Base-by-base conservation (phyloP, 164 flowering plant species). In the Berberis thunbergii region DNA sequence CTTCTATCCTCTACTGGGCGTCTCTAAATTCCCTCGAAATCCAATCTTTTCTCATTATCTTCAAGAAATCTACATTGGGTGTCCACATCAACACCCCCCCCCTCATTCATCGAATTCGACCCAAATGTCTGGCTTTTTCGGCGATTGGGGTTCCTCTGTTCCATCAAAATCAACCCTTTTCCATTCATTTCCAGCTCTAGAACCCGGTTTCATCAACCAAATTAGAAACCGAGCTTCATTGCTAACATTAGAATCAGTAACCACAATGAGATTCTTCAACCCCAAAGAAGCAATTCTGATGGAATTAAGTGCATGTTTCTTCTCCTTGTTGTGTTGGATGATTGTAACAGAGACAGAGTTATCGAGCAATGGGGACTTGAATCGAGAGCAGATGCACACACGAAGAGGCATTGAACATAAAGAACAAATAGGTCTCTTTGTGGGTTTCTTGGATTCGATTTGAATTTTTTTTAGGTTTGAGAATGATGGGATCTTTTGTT, bases 301-400 rank as follows among this genome's bases (percentile, higher is more conserved):
- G 26, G 96, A 85, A 72, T 88, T 88, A 41, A 87, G 83, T 6
- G 89, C 87, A 54, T 91, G 96, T 6, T 77, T 84, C 41, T 62
- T 78, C 80, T 91, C 94, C 2, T 75, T 76, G 63, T 69, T 78
- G 78, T 88, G 94, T 66, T 84, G 96, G 13, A 91, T 84, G 70
- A 91, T 77, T 42, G 94, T 88, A 38, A 91, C 77, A 38, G 76
- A 48, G 0, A 87, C 78, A 1, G 84, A 64, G 68, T 85, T 88
- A 1, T 83, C 70, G 40, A 84, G 69, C 41, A 64, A 61, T 41
- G 76, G 82, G 26, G 73, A 52, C 61, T 64, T 80, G 67, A 91
- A 56, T 49, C 91, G 74, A 42, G 44, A 49, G 73, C 96, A 91
- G 67, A 91, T 79, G 64, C 96, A 91, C 45, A 76, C 44, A 1